phyloP scores from a whole-genome alignment of 129 eudicot species.

The Rutidosis leptorrhynchoides region DNA sequence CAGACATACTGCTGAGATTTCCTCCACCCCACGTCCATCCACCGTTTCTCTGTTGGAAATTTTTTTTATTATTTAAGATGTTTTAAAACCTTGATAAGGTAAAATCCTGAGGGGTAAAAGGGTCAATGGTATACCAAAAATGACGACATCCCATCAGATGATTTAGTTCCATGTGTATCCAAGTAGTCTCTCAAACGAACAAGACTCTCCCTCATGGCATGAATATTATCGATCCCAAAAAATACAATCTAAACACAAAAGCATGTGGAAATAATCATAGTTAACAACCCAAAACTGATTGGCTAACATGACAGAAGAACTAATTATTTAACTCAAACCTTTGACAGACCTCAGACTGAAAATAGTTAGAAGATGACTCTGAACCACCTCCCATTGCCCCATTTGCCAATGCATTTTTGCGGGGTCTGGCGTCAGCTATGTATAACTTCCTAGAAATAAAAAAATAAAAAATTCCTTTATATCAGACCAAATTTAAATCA shows the following conservation, averaged over 20 bases:
- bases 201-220: constrained; percentile 97
- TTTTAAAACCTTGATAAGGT: neutral
- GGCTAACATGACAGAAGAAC: constrained; percentile 22
- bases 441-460: constrained; percentile 71
- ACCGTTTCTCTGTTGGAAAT: constrained; percentile 71
- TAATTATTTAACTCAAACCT: constrained; percentile 29
- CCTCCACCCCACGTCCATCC: constrained; percentile 99
- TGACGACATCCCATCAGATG: constrained; percentile 94
- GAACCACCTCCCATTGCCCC: constrained; percentile 99
- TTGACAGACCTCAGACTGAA: constrained; percentile 86
- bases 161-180: constrained; percentile 90
- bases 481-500: constrained; percentile 13
- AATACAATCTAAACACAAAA: constrained; percentile 67
- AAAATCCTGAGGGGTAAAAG: neutral
- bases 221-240: constrained; percentile 95
- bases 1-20: constrained; percentile 97
- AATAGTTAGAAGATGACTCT: constrained; percentile 92
- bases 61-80: neutral
- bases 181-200: constrained; percentile 89
- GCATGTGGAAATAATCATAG: neutral
- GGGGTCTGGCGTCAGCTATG: constrained; percentile 96
- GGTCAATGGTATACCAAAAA: constrained; percentile 53
- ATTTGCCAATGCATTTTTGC: constrained; percentile 97
- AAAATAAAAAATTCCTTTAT: neutral
- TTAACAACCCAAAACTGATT: constrained; percentile 18